Evolutionary conservation across 164 flowering plant genomes (phyloP).

Genomic region (Magnolia changhungtana): DNA sequence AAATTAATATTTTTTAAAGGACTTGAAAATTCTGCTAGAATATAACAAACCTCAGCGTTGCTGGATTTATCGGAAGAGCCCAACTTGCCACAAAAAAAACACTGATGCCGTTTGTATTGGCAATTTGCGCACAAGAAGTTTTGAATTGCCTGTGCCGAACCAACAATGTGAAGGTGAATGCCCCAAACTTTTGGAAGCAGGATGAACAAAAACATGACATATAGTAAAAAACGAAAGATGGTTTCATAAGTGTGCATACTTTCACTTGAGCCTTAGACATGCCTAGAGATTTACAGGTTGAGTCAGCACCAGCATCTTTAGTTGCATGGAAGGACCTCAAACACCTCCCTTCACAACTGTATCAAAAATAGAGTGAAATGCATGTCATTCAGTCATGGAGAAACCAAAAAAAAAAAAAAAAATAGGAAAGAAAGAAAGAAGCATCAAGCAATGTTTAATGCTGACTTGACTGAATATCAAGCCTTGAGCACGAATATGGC

Average conservation of each 20-base stretch:
- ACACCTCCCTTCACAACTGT: constrained; percentile 87
- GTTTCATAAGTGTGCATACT: constrained; percentile 28
- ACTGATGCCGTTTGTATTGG: constrained; percentile 62
- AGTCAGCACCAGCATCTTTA: constrained; percentile 44
- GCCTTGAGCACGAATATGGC: neutral
- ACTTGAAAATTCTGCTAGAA: neutral
- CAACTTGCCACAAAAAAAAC: constrained; percentile 73
- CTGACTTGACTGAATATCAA: neutral
- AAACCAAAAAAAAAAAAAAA: neutral
- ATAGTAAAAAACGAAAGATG: neutral
- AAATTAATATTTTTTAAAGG: no score
- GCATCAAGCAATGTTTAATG: neutral
- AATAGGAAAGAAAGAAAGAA: neutral
- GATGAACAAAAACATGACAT: neutral
- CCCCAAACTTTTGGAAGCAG: neutral
- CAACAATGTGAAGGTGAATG: neutral
- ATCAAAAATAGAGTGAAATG: neutral
- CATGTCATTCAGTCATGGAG: no score
- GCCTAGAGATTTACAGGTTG: constrained; percentile 60
- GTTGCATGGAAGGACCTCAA: constrained; percentile 86
- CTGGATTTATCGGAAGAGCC: constrained; percentile 69
- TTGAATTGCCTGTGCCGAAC: constrained; percentile 44
- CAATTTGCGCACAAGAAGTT: constrained; percentile 68
- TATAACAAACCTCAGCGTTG: constrained; percentile 58
- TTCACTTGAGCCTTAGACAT: constrained; percentile 42